A percentile compares a stretch with the other conserved stretches of the same genome.
Evolutionary conservation across 2,329 filamentous ascomycete genomes (phyloP).

Genomic region (Basipetospora chlamydospora): DNA sequence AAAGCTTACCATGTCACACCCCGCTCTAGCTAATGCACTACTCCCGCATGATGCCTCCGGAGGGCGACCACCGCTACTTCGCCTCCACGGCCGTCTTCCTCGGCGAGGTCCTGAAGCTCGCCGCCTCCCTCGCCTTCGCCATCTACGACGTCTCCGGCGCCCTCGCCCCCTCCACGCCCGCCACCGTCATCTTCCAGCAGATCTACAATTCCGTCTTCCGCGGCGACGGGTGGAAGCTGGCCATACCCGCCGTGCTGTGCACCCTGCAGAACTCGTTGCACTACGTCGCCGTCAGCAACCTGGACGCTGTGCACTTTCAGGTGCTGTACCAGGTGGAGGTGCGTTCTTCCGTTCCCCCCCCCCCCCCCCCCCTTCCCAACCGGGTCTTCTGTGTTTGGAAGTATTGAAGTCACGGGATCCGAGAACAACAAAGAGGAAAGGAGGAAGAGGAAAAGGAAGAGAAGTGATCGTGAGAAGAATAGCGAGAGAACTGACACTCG

Average conservation of each 20-base stretch:
- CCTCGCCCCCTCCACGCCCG: conserved; percentile 63
- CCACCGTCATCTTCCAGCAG: conserved; percentile 65
- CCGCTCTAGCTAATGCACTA: conserved; percentile 97
- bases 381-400: too few species aligned
- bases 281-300: conserved; percentile 79
- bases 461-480: too few species aligned
- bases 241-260: conserved; percentile 75
- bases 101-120: conserved; percentile 82
- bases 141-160: conserved; percentile 74
- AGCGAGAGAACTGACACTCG: background rate
- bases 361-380: too few species aligned
- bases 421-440: too few species aligned
- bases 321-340: conserved; percentile 84
- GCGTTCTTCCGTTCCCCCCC: conserved; percentile 9
- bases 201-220: conserved; percentile 72
- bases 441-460: too few species aligned
- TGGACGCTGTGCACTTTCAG: conserved; percentile 88
- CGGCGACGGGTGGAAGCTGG: conserved; percentile 87
- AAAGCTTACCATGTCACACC: too few species aligned
- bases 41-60: conserved; percentile 79
- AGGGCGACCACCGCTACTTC: conserved; percentile 75
- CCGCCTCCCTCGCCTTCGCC: conserved; percentile 72
- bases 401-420: too few species aligned
- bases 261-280: conserved; percentile 89
- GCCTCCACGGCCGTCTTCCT: conserved; percentile 89